phyloP scores from a whole-genome alignment of 1,284 basidiomycete species.

The Malassezia dermatis region DNA sequence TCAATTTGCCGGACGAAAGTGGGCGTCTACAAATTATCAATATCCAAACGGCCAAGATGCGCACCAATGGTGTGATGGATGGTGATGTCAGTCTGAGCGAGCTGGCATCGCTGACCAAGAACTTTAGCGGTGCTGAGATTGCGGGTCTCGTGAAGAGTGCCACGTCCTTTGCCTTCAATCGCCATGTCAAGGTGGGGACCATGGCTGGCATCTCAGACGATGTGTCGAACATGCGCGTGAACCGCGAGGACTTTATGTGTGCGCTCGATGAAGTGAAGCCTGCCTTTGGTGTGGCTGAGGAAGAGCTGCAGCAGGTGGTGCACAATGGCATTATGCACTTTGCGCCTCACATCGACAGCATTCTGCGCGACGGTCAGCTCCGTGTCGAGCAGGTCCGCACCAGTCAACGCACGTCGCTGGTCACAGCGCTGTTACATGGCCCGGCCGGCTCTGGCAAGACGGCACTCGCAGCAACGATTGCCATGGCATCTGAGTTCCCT shows the following conservation, averaged over 20 bases:
- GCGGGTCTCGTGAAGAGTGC: slow-evolving; percentile 93
- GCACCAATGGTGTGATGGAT: slow-evolving; percentile 80
- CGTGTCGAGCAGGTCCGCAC: slow-evolving; percentile 91
- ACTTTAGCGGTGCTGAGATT: slow-evolving; percentile 96
- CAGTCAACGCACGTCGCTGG: slow-evolving; percentile 79
- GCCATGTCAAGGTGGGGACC: slow-evolving; percentile 93
- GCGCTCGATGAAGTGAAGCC: slow-evolving; percentile 92
- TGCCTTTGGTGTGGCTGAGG: slow-evolving; percentile 94
- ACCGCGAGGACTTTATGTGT: slow-evolving; percentile 73
- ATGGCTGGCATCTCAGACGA: slow-evolving; percentile 93
- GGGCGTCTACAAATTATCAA: slow-evolving; percentile 87
- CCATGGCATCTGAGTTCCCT: slow-evolving; percentile 80
- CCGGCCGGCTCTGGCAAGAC: slow-evolving; percentile 88
- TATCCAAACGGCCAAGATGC: slow-evolving; percentile 94
- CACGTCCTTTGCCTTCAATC: slow-evolving; percentile 92
- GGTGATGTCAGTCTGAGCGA: slow-evolving; percentile 72
- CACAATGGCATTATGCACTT: slow-evolving; percentile 96
- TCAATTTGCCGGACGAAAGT: slow-evolving; percentile 85
- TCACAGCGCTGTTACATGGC: slow-evolving; percentile 77
- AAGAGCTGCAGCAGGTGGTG: slow-evolving; percentile 84
- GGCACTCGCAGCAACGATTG: slow-evolving; percentile 86
- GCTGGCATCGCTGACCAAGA: slow-evolving; percentile 78
- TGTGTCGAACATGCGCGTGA: slow-evolving; percentile 83
- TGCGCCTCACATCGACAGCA: slow-evolving; percentile 59
- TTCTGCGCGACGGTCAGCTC: slow-evolving; percentile 77